Evolutionary conservation across 331 rosid genomes (phyloP), one percentile per base, ranked within the genome.

Genomic region (Telfairia occidentalis): DNA sequence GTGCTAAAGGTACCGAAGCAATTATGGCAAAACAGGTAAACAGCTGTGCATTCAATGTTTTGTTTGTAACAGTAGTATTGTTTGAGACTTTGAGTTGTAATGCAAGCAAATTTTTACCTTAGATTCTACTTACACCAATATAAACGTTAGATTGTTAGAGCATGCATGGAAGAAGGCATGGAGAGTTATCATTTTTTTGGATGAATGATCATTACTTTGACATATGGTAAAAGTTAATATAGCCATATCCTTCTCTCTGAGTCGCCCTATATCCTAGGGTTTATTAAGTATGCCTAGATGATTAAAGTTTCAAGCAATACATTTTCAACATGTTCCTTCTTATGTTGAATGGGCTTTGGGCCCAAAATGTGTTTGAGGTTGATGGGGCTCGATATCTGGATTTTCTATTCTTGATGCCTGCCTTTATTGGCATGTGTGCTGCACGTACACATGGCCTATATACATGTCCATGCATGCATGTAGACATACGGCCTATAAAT

Each of bases 1-100:
- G 63, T 57, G 76, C 74, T 48, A 71, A 85, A 78, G 86, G 64
- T 57, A 73, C 87, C 83, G 89, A 76, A 75, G 75, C 46, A 78
- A 66, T 32, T 71, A 37, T 67, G 37, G 92, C 85, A 30, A 89
- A 83, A 58, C 97, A 87, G 89, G 96, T 94, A 34, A 74, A 42
- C 74, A 71, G 63, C 13, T 64, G 24, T 26, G 13, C 55, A 70
- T 70, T 45, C 37, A 45, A 7, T 79, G 46, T 34, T 50, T 60
- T 21, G 24, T 73, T 52, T 54, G 49, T 73, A 30, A 73, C 46
- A 18, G 42, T 26, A 9, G 49, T 10, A 52, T 73, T 50, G 63
- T 50, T 52, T 69, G 24, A 43, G 55, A 13, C 13, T 50, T 52
- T 69, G 24, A 43, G 55, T 26, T 24, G 35, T 45, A 45, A 70